phyloP scores from a whole-genome alignment of 768 basidiomycete genomes.

The Daedaleopsis sinensis region DNA sequence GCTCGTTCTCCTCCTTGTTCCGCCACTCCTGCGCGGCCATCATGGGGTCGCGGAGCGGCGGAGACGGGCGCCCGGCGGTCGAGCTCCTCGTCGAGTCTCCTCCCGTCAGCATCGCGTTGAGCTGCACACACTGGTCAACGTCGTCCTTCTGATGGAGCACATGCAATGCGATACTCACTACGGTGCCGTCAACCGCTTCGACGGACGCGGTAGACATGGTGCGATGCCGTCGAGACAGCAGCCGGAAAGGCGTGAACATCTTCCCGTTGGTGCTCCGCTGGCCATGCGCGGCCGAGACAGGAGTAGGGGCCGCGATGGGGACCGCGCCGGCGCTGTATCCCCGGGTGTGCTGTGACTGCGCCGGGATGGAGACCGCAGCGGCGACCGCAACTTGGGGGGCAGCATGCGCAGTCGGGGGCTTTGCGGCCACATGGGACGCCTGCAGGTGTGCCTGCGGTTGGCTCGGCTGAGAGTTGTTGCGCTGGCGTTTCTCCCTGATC shows the following conservation, averaged over 20 bases:
- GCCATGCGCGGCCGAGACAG: constrained; percentile 22
- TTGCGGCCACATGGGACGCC: not conserved
- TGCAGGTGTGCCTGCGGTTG: constrained; percentile 5
- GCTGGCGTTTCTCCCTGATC: constrained; percentile 12
- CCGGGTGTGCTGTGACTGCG: constrained; percentile 14
- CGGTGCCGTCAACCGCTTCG: constrained; percentile 80
- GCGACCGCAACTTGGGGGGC: constrained; percentile 12
- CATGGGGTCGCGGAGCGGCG: constrained; percentile 65
- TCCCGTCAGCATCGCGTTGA: constrained; percentile 76
- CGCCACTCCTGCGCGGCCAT: constrained; percentile 73
- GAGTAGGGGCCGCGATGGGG: constrained; percentile 32
- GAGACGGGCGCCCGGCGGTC: constrained; percentile 54
- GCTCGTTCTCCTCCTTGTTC: constrained; percentile 59
- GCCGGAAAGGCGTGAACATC: constrained; percentile 65
- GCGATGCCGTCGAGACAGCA: constrained; percentile 62
- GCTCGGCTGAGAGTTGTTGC: constrained; percentile 17
- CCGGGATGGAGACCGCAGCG: constrained; percentile 7
- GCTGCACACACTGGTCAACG: constrained; percentile 35
- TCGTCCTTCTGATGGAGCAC: not conserved
- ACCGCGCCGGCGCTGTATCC: constrained; percentile 23
- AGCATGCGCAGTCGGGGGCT: constrained; percentile 1
- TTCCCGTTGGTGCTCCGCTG: constrained; percentile 44
- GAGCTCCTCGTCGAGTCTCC: constrained; percentile 70
- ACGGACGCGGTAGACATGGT: constrained; percentile 75
- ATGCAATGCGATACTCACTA: constrained; percentile 49